Conservation (phyloP, 179 eudicot genomes). For the Nepenthes alata region DNA sequence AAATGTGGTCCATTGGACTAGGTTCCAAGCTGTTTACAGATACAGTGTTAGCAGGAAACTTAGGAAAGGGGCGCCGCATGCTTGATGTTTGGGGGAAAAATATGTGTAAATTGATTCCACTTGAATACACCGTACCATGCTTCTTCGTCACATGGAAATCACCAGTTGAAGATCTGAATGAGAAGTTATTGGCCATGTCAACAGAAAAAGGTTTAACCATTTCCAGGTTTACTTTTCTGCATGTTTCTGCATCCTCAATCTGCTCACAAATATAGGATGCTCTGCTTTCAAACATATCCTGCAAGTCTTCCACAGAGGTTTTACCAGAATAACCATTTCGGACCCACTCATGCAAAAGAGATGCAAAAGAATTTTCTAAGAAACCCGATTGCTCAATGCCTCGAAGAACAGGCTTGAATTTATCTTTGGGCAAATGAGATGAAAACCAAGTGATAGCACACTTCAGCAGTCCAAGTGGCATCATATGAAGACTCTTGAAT, state of each 20-base stretch:
- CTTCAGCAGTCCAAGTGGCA: slow-evolving; percentile 86
- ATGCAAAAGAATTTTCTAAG: slow-evolving; percentile 34
- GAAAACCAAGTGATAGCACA: slow-evolving; percentile 71
- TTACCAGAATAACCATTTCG: slow-evolving; percentile 69
- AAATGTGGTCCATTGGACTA: slow-evolving; percentile 69
- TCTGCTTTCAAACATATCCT: slow-evolving; percentile 49
- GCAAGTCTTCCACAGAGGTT: slow-evolving; percentile 47
- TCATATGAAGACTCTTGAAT: slow-evolving; percentile 40
- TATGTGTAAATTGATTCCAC: too few species aligned
- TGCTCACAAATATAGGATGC: slow-evolving; percentile 35
- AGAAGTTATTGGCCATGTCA: slow-evolving; percentile 11
- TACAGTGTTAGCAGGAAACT: slow-evolving; percentile 17
- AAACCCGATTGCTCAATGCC: slow-evolving; percentile 33
- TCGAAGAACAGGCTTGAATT: slow-evolving; percentile 39
- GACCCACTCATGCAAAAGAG: slow-evolving; percentile 65
- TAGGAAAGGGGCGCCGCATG: slow-evolving; percentile 18
- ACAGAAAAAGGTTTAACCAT: slow-evolving; percentile 12
- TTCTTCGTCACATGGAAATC: slow-evolving; percentile 14
- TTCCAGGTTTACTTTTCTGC: slow-evolving; percentile 11
- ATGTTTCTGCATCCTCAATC: slow-evolving; percentile 14
- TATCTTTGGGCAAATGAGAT: slow-evolving; percentile 53
- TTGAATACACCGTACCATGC: too few species aligned
- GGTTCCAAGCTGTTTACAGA: slow-evolving; percentile 29
- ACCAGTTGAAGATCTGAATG: slow-evolving; percentile 16
- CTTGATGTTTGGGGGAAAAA: slow-evolving; percentile 5